Percentiles rank a stretch among this genome's conserved stretches.
phyloP scores from a whole-genome alignment of 495 filamentous ascomycete genomes.

The Podospora appendiculata region DNA sequence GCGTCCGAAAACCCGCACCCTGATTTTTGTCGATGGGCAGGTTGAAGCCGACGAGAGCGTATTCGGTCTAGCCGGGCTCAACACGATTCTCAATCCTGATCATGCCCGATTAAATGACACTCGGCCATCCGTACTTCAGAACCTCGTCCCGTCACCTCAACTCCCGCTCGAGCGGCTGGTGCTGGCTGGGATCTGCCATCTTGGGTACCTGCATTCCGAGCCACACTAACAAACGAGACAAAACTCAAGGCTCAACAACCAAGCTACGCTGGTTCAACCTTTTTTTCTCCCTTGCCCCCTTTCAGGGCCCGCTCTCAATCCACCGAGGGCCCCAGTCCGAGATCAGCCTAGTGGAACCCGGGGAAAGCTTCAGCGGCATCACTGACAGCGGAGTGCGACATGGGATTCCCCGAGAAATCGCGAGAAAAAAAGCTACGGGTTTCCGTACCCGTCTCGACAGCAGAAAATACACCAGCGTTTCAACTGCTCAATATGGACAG shows the following conservation, averaged over 20 bases:
- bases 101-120: not conserved
- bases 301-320: too few species aligned
- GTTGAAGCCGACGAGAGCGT: too few species aligned
- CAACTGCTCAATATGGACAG: too few species aligned
- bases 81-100: too few species aligned
- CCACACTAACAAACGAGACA: constrained; percentile 11
- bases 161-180: too few species aligned
- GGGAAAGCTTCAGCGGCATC: constrained; percentile 12
- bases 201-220: constrained; percentile 1
- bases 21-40: not conserved
- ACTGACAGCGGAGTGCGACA: not conserved
- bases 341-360: constrained; percentile 19
- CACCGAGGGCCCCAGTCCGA: constrained; percentile 2
- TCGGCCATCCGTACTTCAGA: not conserved
- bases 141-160: not conserved
- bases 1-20: not conserved
- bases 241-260: constrained; percentile 17
- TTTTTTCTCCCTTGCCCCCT: not conserved
- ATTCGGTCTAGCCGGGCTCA: too few species aligned
- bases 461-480: too few species aligned
- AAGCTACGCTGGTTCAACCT: constrained; percentile 16
- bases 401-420: not conserved
- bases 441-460: too few species aligned
- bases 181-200: too few species aligned
- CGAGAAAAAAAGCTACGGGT: not conserved